Percentiles rank a stretch among this genome's conserved stretches.
phyloP scores from a whole-genome alignment of 2,329 filamentous ascomycete genomes.

The Aspergillus jensenii region DNA sequence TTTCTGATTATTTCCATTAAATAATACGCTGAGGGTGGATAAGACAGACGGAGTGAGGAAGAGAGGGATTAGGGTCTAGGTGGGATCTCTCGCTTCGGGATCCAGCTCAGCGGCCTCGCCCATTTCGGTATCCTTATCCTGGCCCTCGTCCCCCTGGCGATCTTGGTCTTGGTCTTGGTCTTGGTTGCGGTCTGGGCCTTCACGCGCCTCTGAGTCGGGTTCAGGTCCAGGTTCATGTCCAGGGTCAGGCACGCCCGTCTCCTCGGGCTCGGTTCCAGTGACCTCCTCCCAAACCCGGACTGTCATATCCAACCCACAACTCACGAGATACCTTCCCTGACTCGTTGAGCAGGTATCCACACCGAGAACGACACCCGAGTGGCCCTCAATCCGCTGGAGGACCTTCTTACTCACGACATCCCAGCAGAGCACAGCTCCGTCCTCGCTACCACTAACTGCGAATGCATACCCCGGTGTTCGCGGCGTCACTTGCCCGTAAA shows the following conservation, averaged over 20 bases:
- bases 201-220: background rate
- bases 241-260: background rate
- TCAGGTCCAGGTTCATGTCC: background rate
- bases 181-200: background rate
- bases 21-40: background rate
- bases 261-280: background rate
- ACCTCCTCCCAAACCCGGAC: conserved; percentile 61
- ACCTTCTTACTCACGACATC: conserved; percentile 83
- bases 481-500: conserved; percentile 47
- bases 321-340: conserved; percentile 54
- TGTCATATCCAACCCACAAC: conserved; percentile 62
- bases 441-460: conserved; percentile 81
- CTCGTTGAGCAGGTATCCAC: conserved; percentile 59
- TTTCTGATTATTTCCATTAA: background rate
- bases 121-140: conserved; percentile 14
- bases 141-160: background rate
- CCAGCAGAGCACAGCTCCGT: conserved; percentile 84
- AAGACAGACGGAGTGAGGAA: no score
- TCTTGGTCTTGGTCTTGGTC: background rate
- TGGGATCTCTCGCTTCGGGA: background rate
- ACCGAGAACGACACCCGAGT: conserved; percentile 59
- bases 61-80: background rate
- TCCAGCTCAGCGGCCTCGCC: conserved; percentile 5
- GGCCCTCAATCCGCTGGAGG: conserved; percentile 64
- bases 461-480: conserved; percentile 54